Percentiles rank a stretch among this genome's conserved stretches.
Evolutionary conservation across 1,284 basidiomycete genomes (phyloP).

Genomic region (Ceratobasidium sp.): DNA sequence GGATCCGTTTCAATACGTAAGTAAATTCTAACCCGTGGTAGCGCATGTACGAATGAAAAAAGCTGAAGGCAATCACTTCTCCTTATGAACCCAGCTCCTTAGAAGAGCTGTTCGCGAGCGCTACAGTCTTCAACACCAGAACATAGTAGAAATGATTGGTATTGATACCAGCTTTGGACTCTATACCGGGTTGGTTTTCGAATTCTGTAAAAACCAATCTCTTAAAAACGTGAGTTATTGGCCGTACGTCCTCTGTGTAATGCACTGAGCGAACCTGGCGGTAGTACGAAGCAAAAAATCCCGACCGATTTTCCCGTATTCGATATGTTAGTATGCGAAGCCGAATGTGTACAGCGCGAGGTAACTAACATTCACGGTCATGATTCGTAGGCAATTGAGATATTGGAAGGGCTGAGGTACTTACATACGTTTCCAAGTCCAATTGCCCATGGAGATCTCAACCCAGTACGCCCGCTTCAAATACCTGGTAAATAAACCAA

Average conservation of each 20-base stretch:
- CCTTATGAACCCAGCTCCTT: not conserved
- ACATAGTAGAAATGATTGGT: conserved; percentile 19
- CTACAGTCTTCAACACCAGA: conserved; percentile 12
- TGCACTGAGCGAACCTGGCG: no score
- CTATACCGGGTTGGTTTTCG: conserved; percentile 15
- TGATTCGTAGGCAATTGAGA: not conserved
- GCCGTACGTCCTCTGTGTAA: no score
- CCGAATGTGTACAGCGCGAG: no score
- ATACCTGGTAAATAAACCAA: not conserved
- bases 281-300: no score
- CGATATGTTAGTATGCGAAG: no score
- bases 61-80: no score
- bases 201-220: not conserved
- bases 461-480: not conserved
- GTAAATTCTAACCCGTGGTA: not conserved
- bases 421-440: conserved; percentile 14
- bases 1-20: not conserved
- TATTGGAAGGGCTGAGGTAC: not conserved
- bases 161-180: not conserved
- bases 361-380: not conserved
- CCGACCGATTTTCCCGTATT: no score
- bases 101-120: conserved; percentile 8
- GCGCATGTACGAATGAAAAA: not conserved
- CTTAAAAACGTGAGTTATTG: not conserved
- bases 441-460: conserved; percentile 17